Percentiles rank a stretch among this genome's conserved stretches.
phyloP scores from a whole-genome alignment of 2,329 filamentous ascomycete genomes.

The Stachybotrys elegans region DNA sequence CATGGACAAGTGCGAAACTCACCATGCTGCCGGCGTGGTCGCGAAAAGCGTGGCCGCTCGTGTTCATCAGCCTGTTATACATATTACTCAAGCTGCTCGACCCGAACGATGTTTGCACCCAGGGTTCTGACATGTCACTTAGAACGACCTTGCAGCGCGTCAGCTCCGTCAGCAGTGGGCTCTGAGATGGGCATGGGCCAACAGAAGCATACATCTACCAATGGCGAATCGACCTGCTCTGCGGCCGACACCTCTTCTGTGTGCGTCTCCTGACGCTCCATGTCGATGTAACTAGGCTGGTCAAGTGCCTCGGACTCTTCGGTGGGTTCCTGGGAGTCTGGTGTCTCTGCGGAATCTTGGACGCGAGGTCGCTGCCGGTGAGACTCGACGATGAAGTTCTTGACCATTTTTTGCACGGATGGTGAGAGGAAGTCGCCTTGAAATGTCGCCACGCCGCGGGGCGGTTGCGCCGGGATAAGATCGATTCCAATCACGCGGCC shows the following conservation, averaged over 20 bases:
- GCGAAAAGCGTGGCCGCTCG: conserved; percentile 77
- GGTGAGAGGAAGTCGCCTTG: conserved; percentile 88
- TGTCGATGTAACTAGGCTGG: conserved; percentile 60
- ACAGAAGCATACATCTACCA: conserved; percentile 67
- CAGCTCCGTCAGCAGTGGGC: too few species aligned
- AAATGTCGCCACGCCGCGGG: conserved; percentile 85
- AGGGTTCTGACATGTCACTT: conserved; percentile 99
- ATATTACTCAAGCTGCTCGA: conserved; percentile 92
- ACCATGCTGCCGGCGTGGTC: conserved; percentile 97
- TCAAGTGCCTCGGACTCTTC: conserved; percentile 21
- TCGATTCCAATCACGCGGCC: conserved; percentile 89
- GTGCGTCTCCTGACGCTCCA: conserved; percentile 43
- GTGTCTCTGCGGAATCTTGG: conserved; percentile 15
- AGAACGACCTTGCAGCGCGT: conserved; percentile 62
- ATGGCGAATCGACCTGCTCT: conserved; percentile 31
- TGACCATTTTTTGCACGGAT: conserved; percentile 69
- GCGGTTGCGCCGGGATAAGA: conserved; percentile 86
- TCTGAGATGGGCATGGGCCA: too few species aligned
- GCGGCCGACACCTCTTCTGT: conserved; percentile 19
- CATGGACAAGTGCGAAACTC: too few species aligned
- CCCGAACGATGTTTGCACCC: conserved; percentile 74
- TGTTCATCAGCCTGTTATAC: conserved; percentile 99
- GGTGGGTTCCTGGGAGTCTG: conserved; percentile 4
- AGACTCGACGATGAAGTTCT: conserved; percentile 65
- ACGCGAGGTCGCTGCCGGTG: conserved; percentile 19